A percentile compares a stretch with the other conserved stretches of the same genome.
These are phyloP conservation scores for Viola pubescens DNA, from an alignment of 441 rosid species.

Conservation along the genomic window DNA sequence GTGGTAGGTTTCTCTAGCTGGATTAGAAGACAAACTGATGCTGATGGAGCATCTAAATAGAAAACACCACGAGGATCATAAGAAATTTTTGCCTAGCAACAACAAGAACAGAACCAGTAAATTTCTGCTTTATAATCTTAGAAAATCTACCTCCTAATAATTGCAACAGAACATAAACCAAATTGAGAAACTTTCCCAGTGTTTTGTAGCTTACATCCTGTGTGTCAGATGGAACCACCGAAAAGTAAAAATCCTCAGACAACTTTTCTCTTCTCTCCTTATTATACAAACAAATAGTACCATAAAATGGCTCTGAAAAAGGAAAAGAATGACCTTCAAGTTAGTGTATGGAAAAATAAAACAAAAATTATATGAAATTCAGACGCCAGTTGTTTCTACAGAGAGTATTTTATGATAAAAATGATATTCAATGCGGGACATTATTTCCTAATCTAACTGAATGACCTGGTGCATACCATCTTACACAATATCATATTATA, in stretches of 20 bases:
- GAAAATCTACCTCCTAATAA: not conserved
- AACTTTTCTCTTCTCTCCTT: slow-evolving; percentile 93
- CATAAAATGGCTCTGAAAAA: slow-evolving; percentile 84
- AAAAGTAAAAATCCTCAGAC: slow-evolving; percentile 91
- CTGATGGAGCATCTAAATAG: slow-evolving; percentile 90
- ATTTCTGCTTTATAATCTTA: not conserved
- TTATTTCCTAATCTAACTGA: too few species aligned
- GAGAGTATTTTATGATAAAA: too few species aligned
- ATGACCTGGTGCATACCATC: too few species aligned
- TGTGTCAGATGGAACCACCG: slow-evolving; percentile 56
- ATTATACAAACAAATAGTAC: slow-evolving; percentile 85
- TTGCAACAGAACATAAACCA: slow-evolving; percentile 7
- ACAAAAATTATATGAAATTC: too few species aligned
- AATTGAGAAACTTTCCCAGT: slow-evolving; percentile 2
- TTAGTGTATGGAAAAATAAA: too few species aligned
- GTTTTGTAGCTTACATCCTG: slow-evolving; percentile 61
- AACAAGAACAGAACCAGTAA: slow-evolving; percentile 13
- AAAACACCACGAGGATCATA: slow-evolving; percentile 75
- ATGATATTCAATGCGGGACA: too few species aligned
- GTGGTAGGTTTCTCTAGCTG: slow-evolving; percentile 95
- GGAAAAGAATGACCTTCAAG: slow-evolving; percentile 20
- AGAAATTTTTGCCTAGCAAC: slow-evolving; percentile 53
- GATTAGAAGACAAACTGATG: slow-evolving; percentile 81
- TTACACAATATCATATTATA: too few species aligned
- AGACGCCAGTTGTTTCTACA: too few species aligned